phyloP scores from a whole-genome alignment of 352 stramenopile species.

The Phytophthora brassicae region DNA sequence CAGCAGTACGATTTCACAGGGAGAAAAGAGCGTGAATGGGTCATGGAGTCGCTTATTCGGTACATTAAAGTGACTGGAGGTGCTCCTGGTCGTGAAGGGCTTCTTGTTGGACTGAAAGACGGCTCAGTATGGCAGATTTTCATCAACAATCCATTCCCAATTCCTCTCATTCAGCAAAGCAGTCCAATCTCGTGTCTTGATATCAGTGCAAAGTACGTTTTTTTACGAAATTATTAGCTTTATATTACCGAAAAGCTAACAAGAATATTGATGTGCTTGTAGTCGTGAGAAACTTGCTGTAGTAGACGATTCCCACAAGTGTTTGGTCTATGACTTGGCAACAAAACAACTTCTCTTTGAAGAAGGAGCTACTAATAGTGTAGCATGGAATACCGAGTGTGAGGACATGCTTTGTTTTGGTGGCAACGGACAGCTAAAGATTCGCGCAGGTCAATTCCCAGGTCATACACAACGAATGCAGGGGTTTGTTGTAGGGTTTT shows the following conservation, averaged over 20 bases:
- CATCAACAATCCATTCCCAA: slow-evolving; percentile 94
- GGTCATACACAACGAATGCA: slow-evolving; percentile 90
- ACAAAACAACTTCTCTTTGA: slow-evolving; percentile 91
- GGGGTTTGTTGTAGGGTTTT: slow-evolving; percentile 93
- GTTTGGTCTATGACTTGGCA: slow-evolving; percentile 90
- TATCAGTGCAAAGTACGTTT: slow-evolving; percentile 82
- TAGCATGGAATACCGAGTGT: slow-evolving; percentile 94
- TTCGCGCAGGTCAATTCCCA: slow-evolving; percentile 90
- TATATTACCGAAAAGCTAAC: background rate
- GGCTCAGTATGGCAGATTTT: slow-evolving; percentile 92
- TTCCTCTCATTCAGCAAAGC: slow-evolving; percentile 89
- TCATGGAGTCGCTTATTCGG: slow-evolving; percentile 87
- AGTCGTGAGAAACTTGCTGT: slow-evolving; percentile 89
- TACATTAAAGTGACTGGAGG: slow-evolving; percentile 93
- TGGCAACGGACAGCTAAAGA: slow-evolving; percentile 86
- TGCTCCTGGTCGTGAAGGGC: slow-evolving; percentile 83
- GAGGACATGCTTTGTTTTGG: slow-evolving; percentile 95
- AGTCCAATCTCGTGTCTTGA: slow-evolving; percentile 89
- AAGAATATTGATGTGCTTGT: background rate
- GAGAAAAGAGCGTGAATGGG: slow-evolving; percentile 85
- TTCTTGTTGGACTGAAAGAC: slow-evolving; percentile 93
- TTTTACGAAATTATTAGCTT: background rate
- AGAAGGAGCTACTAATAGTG: slow-evolving; percentile 84
- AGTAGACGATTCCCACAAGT: slow-evolving; percentile 89
- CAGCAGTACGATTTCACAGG: slow-evolving; percentile 91